Conservation (phyloP, 495 filamentous ascomycete genomes). For the Rhizodiscina lignyota region DNA sequence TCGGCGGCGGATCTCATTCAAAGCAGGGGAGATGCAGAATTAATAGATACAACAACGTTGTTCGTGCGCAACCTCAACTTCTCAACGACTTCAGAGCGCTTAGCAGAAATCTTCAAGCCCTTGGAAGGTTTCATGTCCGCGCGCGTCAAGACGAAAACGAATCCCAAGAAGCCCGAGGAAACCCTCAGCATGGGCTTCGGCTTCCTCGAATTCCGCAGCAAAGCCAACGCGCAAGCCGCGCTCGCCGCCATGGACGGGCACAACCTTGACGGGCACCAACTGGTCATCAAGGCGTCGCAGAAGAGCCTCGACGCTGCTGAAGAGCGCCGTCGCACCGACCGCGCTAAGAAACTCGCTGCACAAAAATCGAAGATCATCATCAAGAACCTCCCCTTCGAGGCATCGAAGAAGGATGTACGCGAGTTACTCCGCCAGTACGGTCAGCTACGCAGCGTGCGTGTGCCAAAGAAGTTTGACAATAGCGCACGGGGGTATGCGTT, state of each 20-base stretch:
- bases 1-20: conserved; percentile 38
- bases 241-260: conserved; percentile 72
- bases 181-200: conserved; percentile 91
- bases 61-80: conserved; percentile 92
- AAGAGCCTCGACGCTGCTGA: conserved; percentile 74
- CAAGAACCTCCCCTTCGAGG: conserved; percentile 96
- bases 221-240: conserved; percentile 61
- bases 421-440: conserved; percentile 78
- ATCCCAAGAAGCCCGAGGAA: conserved; percentile 69
- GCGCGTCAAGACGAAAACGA: conserved; percentile 70
- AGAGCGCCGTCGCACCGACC: conserved; percentile 63
- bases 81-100: conserved; percentile 55
- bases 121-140: conserved; percentile 76
- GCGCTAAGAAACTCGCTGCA: conserved; percentile 53
- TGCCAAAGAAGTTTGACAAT: conserved; percentile 88
- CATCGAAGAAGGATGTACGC: conserved; percentile 78
- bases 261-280: conserved; percentile 66
- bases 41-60: conserved; percentile 53
- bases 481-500: conserved; percentile 87
- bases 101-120: conserved; percentile 58
- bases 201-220: conserved; percentile 75
- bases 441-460: conserved; percentile 73
- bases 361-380: conserved; percentile 84
- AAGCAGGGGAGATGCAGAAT: conserved; percentile 30
- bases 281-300: conserved; percentile 70